A percentile compares a stretch with the other conserved stretches of the same genome.
Conservation (phyloP, 176 grass and related monocot genomes). For the Raddia distichophylla region DNA sequence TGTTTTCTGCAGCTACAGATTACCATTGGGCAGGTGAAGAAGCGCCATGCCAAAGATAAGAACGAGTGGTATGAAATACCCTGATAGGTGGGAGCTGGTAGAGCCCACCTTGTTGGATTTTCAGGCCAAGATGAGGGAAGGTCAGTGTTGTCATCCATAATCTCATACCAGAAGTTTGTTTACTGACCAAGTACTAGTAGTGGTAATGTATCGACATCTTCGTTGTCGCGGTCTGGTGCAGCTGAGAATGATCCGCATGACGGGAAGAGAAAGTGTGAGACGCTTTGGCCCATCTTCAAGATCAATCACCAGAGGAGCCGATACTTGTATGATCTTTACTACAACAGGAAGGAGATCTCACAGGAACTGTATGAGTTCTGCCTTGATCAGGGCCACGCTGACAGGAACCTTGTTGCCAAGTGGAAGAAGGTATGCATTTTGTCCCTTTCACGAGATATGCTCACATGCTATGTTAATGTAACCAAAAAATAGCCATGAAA, state of each 20-base stretch:
- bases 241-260: conserved; percentile 56
- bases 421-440: conserved; percentile 53
- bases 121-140: conserved; percentile 50
- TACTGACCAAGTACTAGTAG: background rate
- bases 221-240: conserved; percentile 3
- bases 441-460: background rate
- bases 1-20: background rate
- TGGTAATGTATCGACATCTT: background rate
- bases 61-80: conserved; percentile 42
- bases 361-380: conserved; percentile 47
- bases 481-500: background rate
- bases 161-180: background rate
- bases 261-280: conserved; percentile 50
- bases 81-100: conserved; percentile 6
- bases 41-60: conserved; percentile 55
- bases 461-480: background rate
- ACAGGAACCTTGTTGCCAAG: conserved; percentile 47
- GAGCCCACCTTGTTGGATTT: background rate
- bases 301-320: conserved; percentile 49
- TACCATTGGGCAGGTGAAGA: background rate
- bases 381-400: conserved; percentile 46
- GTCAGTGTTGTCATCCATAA: background rate
- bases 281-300: conserved; percentile 54
- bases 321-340: conserved; percentile 55
- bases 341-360: conserved; percentile 47